phyloP scores from a whole-genome alignment of 768 basidiomycete species.

The Suillus weaverae region DNA sequence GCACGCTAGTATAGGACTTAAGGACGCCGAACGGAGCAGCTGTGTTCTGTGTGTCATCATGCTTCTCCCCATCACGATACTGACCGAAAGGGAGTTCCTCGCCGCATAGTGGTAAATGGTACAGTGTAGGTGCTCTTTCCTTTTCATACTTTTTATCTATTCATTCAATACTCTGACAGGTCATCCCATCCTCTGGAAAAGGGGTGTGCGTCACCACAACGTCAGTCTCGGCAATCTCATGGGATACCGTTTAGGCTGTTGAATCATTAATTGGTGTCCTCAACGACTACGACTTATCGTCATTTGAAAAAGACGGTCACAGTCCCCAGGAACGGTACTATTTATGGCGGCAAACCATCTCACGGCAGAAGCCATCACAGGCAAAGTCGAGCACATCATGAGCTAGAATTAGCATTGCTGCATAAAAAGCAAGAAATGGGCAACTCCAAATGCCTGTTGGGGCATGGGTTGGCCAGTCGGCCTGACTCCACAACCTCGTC shows the following conservation, averaged over 20 bases:
- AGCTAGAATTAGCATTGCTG: no score
- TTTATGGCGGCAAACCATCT: conserved; percentile 9
- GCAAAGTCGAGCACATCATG: neutral
- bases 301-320: neutral
- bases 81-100: neutral
- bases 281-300: conserved; percentile 9
- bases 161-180: neutral
- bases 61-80: neutral
- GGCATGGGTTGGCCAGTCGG: no score
- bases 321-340: conserved; percentile 9
- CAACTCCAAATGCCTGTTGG: no score
- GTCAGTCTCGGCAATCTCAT: neutral
- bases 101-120: conserved; percentile 8
- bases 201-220: neutral
- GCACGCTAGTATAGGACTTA: neutral
- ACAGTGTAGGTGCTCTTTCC: neutral
- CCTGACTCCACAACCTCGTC: no score
- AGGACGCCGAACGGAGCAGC: neutral
- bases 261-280: neutral
- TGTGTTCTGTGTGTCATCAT: neutral
- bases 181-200: conserved; percentile 8
- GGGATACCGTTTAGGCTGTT: neutral
- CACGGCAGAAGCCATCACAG: neutral
- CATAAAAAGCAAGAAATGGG: no score
- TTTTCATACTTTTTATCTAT: neutral